Base-by-base conservation (phyloP, 768 basidiomycete genomes). In the Lyophyllum decastes region DNA sequence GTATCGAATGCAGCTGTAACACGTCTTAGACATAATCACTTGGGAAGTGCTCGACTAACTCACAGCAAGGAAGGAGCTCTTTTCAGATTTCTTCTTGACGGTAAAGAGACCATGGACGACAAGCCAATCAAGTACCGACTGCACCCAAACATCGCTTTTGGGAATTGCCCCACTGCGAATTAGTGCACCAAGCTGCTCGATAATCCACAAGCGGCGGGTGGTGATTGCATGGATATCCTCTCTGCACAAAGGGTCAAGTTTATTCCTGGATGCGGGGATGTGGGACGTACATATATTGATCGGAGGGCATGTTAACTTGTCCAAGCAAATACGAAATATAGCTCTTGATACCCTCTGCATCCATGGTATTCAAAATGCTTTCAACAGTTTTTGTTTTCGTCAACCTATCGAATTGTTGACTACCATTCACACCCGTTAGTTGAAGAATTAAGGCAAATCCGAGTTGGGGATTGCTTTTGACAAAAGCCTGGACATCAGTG, bases 371-470 rank as follows among this genome's bases (percentile, higher is more conserved):
- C 54, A 98, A 76, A 55, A 98, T 87, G 1, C 83, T 82, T 73
- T 96, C 94, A 34, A 98, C 83, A 0, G 93, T 96, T 73, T 95
- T 97, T 9, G 95, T 95, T 71, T 86, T 90, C 11, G 95, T 96
- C 56, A 96, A 71, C 70, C 83, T 89, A 73, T 99, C 96, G 65
- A 98, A 99, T 70, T 94, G 90, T 56, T 87, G 84, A 64, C 82
- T 88, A 10, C 94, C 94, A 68, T 96, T 78, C 49, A 85, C 80
- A 19, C 92, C 92, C 1, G 93, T 91, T 24, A 98, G 76, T 66
- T 93, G 89, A 33, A 93, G 75, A 64, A 99, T 86, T 40, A 98
- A 75, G 7, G 93, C 83, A 66, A 96, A 92, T 3, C 93, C 95
- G 40, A 90, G 80, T 12, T 84, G 82, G 1, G 94, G 91, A 66